Evolutionary conservation across 1,284 basidiomycete genomes (phyloP).

Genomic region (Tetrapyrgos nigripes): DNA sequence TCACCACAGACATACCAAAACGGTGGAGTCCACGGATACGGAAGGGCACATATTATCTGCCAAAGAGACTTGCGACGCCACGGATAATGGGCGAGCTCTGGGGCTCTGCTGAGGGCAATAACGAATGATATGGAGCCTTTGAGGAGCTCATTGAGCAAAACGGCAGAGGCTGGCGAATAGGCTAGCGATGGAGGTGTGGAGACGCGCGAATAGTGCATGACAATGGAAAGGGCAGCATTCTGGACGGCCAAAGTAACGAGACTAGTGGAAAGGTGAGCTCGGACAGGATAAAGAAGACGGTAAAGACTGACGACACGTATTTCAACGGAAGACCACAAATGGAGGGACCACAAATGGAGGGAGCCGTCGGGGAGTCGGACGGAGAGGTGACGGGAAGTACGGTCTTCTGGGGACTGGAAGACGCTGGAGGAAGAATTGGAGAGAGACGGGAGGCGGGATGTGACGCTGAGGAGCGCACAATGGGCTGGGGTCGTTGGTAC

Average conservation of each 20-base stretch:
- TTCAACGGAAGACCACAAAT: slow-evolving; percentile 62
- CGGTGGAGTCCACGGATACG: slow-evolving; percentile 50
- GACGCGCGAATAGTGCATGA: slow-evolving; percentile 96
- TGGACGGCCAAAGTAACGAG: slow-evolving; percentile 94
- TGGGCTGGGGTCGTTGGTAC: slow-evolving; percentile 12
- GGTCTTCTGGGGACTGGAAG: neutral
- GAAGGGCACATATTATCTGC: slow-evolving; percentile 37
- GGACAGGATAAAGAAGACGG: slow-evolving; percentile 11
- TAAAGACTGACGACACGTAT: slow-evolving; percentile 60
- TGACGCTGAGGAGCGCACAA: slow-evolving; percentile 2
- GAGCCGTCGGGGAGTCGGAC: slow-evolving; percentile 20
- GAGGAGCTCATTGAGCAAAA: slow-evolving; percentile 91
- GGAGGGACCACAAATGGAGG: slow-evolving; percentile 55
- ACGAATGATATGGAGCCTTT: slow-evolving; percentile 91
- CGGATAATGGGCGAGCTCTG: slow-evolving; percentile 41
- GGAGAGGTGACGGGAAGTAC: slow-evolving; percentile 5
- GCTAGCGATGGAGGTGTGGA: slow-evolving; percentile 75
- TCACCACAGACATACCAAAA: slow-evolving; percentile 62
- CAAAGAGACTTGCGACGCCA: slow-evolving; percentile 55
- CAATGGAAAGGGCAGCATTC: slow-evolving; percentile 94
- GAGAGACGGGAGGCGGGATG: slow-evolving; percentile 4
- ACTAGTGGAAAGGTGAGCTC: slow-evolving; percentile 44
- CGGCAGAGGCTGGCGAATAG: slow-evolving; percentile 94
- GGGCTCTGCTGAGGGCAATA: slow-evolving; percentile 64
- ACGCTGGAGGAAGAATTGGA: neutral